phyloP scores from a whole-genome alignment of 768 basidiomycete species.

The Trametes meyenii region DNA sequence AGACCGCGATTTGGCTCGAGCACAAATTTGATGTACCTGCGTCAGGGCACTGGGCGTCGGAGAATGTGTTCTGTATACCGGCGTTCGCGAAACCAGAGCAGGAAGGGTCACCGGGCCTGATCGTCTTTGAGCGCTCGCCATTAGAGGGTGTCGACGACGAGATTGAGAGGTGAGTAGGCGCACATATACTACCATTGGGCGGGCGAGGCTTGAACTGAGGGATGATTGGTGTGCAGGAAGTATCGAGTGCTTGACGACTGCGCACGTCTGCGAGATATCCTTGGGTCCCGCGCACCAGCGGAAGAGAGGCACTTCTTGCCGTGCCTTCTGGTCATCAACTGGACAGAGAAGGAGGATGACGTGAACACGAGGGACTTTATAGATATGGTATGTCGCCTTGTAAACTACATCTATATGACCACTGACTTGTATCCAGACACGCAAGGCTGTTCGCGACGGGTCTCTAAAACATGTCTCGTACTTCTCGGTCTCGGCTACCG shows the following conservation, averaged over 20 bases:
- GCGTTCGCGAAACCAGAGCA: conserved; percentile 33
- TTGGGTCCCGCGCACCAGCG: conserved; percentile 49
- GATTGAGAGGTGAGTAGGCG: conserved; percentile 57
- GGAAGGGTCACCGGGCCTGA: conserved; percentile 58
- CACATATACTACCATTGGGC: neutral
- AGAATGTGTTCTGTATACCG: conserved; percentile 64
- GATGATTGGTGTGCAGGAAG: conserved; percentile 47
- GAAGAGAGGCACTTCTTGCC: conserved; percentile 61
- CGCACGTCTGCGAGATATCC: conserved; percentile 64
- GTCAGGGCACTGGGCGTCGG: conserved; percentile 64
- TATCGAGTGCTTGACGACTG: conserved; percentile 75
- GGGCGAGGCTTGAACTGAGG: conserved; percentile 8
- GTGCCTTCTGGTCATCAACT: conserved; percentile 61
- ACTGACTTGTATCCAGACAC: conserved; percentile 42
- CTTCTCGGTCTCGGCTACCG: conserved; percentile 53
- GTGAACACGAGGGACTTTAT: conserved; percentile 51
- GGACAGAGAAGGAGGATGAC: conserved; percentile 49
- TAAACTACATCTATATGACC: neutral
- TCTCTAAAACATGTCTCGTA: conserved; percentile 44
- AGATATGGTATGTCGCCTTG: conserved; percentile 54
- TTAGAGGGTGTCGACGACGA: conserved; percentile 63
- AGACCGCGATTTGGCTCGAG: conserved; percentile 81
- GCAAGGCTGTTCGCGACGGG: conserved; percentile 49
- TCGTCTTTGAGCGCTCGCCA: conserved; percentile 78
- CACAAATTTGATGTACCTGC: conserved; percentile 71